Evolutionary conservation across 805 yeast species (phyloP).

Genomic region (Cyberlindnera xishuangbannaensis): DNA sequence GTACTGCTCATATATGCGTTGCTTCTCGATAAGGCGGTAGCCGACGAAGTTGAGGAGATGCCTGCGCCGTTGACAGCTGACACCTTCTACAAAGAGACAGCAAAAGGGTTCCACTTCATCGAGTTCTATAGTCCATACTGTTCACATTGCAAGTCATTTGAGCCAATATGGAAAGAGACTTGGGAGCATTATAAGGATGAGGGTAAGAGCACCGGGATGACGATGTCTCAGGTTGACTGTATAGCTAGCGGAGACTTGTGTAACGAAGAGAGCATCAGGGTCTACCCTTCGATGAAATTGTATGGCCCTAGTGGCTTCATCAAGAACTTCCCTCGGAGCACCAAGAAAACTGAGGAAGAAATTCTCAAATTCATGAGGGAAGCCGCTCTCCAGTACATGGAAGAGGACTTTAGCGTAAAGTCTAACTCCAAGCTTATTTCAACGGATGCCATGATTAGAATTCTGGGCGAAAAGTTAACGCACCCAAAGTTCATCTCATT

Average conservation of each 20-base stretch:
- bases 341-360: slow-evolving; percentile 41
- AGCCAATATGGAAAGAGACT: slow-evolving; percentile 77
- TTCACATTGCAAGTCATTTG: slow-evolving; percentile 69
- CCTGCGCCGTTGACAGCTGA: slow-evolving; percentile 48
- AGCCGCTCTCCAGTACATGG: slow-evolving; percentile 41
- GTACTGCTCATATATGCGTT: no score
- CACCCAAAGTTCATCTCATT: slow-evolving; percentile 56
- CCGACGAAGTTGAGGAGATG: slow-evolving; percentile 10
- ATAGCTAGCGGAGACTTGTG: slow-evolving; percentile 84
- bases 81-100: slow-evolving; percentile 44
- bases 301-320: slow-evolving; percentile 53
- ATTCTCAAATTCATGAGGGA: slow-evolving; percentile 49
- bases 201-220: slow-evolving; percentile 38
- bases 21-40: no score
- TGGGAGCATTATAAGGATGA: slow-evolving; percentile 44
- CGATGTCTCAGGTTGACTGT: slow-evolving; percentile 79
- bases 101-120: slow-evolving; percentile 60
- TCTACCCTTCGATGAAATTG: slow-evolving; percentile 68
- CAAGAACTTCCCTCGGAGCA: slow-evolving; percentile 42
- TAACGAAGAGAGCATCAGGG: slow-evolving; percentile 49
- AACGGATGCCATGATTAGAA: slow-evolving; percentile 37
- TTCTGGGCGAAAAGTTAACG: slow-evolving; percentile 37
- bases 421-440: slow-evolving; percentile 36
- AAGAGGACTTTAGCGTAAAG: slow-evolving; percentile 33
- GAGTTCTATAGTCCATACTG: slow-evolving; percentile 93